phyloP scores from a whole-genome alignment of 2,329 filamentous ascomycete genomes.

The Curvularia spicifera region DNA sequence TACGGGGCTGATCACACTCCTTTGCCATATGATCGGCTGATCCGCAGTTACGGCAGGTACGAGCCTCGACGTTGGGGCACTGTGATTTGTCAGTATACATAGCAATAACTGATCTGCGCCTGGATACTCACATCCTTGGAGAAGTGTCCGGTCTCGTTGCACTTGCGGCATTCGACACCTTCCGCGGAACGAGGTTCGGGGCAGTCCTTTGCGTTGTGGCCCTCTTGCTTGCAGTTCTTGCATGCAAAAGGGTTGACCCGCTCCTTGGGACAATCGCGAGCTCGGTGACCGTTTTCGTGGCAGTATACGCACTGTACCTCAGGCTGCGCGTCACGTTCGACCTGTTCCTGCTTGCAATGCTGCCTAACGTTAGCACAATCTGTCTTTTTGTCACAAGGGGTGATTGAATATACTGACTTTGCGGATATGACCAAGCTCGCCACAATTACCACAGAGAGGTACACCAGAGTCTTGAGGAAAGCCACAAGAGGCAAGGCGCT shows the following conservation, averaged over 20 bases:
- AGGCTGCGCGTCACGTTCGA: constrained; percentile 54
- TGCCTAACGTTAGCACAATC: constrained; percentile 32
- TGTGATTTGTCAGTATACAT: constrained; percentile 27
- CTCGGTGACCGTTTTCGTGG: constrained; percentile 66
- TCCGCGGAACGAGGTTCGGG: constrained; percentile 57
- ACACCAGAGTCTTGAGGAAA: constrained; percentile 66
- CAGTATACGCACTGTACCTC: constrained; percentile 71
- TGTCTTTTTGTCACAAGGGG: too few relatives aligned
- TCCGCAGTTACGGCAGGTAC: constrained; percentile 48
- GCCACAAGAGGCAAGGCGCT: constrained; percentile 70
- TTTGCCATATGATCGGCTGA: constrained; percentile 47
- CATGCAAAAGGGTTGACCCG: constrained; percentile 69
- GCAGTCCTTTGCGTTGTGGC: constrained; percentile 49
- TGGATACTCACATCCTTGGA: constrained; percentile 38
- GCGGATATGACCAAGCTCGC: constrained; percentile 67
- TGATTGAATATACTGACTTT: constrained; percentile 39
- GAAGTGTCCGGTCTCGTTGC: constrained; percentile 58
- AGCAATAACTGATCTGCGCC: neutral
- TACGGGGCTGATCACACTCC: constrained; percentile 47
- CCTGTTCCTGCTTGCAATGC: constrained; percentile 64
- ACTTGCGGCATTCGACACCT: constrained; percentile 70
- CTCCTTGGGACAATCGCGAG: constrained; percentile 66
- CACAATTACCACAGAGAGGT: constrained; percentile 68
- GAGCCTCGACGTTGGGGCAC: constrained; percentile 42
- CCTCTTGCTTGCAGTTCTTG: constrained; percentile 68